Conservation (phyloP, 2,329 filamentous ascomycete genomes). For the Fusarium sp. region DNA sequence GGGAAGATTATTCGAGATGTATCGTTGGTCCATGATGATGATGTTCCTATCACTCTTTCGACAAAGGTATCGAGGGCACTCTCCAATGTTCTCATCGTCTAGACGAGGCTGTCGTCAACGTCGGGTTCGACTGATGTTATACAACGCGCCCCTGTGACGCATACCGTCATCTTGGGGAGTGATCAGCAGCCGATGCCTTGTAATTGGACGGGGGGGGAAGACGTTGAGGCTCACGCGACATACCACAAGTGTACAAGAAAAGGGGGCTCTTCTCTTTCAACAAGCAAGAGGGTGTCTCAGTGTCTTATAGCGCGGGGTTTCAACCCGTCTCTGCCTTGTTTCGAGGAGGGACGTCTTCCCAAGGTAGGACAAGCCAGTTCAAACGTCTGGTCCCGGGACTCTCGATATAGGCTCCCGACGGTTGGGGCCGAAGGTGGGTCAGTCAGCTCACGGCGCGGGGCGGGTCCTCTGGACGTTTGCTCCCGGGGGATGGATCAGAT, state of each 20-base stretch:
- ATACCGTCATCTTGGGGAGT: conserved; percentile 36
- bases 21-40: conserved; percentile 44
- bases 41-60: conserved; percentile 2
- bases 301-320: not conserved
- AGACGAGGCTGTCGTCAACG: conserved; percentile 16
- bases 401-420: conserved; percentile 17
- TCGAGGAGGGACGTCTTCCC: conserved; percentile 8
- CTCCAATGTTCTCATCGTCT: conserved; percentile 11
- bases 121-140: conserved; percentile 29
- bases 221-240: conserved; percentile 32
- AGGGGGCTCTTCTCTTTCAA: not conserved
- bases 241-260: conserved; percentile 20
- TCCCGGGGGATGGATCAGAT: conserved; percentile 22
- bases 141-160: conserved; percentile 31
- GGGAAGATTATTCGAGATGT: conserved; percentile 51
- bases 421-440: conserved; percentile 35
- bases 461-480: conserved; percentile 26
- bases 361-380: conserved; percentile 12
- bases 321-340: conserved; percentile 17
- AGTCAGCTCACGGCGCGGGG: conserved; percentile 18
- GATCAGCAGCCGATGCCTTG: conserved; percentile 32
- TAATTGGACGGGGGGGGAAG: conserved; percentile 27
- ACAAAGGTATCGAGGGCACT: not conserved
- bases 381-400: conserved; percentile 2
- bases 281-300: not conserved